Conservation (phyloP, 495 filamentous ascomycete species). For the Tricharina praecox region DNA sequence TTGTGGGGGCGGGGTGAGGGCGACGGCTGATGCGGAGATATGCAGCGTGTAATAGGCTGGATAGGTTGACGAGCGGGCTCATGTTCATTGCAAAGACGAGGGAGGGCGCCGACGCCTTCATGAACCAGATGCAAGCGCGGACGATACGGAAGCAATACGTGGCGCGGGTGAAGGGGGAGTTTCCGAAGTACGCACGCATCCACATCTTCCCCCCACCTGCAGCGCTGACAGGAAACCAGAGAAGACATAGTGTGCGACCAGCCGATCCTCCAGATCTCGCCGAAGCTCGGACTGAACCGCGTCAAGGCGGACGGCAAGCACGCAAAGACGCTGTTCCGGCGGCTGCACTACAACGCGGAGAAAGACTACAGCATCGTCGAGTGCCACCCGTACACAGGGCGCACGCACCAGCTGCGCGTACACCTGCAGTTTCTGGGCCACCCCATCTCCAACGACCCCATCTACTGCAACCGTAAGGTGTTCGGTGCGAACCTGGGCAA, state of each 20-base stretch:
- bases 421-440: constrained; percentile 89
- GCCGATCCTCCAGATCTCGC: constrained; percentile 83
- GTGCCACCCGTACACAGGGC: constrained; percentile 79
- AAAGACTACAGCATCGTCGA: constrained; percentile 75
- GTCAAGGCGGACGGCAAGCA: constrained; percentile 83
- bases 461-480: constrained; percentile 84
- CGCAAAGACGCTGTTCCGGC: constrained; percentile 76
- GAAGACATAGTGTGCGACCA: constrained; percentile 73
- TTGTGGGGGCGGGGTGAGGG: no score
- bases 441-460: constrained; percentile 91
- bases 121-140: constrained; percentile 49
- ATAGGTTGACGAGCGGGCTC: constrained; percentile 80
- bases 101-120: constrained; percentile 61
- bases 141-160: constrained; percentile 88
- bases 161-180: constrained; percentile 75
- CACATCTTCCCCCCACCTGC: not conserved
- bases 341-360: constrained; percentile 47
- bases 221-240: no score
- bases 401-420: constrained; percentile 88
- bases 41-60: constrained; percentile 78
- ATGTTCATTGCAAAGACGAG: constrained; percentile 90
- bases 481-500: constrained; percentile 67
- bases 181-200: constrained; percentile 40
- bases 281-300: constrained; percentile 84
- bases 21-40: not conserved